These are phyloP conservation scores for Cyberlindnera subsufficiens DNA, from an alignment of 805 yeast species.

Conservation along the genomic window DNA sequence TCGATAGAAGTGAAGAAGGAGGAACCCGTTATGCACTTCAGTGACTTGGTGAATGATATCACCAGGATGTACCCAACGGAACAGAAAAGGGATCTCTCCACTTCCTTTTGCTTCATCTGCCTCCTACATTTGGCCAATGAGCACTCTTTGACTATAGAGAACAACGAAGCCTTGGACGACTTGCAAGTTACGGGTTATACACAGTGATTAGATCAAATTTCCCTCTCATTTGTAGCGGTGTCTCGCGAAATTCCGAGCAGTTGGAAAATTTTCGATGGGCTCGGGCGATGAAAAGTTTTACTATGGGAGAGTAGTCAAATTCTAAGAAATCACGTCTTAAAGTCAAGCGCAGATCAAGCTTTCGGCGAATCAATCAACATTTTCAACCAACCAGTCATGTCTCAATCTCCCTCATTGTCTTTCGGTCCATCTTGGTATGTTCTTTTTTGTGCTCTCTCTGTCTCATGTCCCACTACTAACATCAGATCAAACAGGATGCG, in stretches of 20 bases:
- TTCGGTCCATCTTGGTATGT: conserved; percentile 14
- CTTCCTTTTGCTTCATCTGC: conserved; percentile 82
- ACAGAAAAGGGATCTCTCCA: conserved; percentile 62
- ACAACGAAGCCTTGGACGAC: conserved; percentile 15
- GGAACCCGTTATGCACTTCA: conserved; percentile 25
- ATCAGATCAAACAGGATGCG: conserved; percentile 25
- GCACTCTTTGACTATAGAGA: conserved; percentile 53
- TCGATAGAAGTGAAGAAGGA: conserved; percentile 29
- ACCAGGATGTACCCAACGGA: conserved; percentile 48
- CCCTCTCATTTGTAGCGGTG: too few relatives aligned
- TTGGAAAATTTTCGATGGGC: conserved; percentile 1
- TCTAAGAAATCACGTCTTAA: too few relatives aligned
- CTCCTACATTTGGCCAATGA: conserved; percentile 83
- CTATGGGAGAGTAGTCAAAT: too few relatives aligned
- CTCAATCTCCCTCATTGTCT: conserved; percentile 24
- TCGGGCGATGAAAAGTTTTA: too few relatives aligned
- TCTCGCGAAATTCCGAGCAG: background rate
- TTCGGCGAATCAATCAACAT: background rate
- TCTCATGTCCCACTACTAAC: background rate
- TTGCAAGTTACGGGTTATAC: conserved; percentile 2
- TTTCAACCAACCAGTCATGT: conserved; percentile 14
- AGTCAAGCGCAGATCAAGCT: too few relatives aligned
- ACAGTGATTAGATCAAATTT: too few relatives aligned
- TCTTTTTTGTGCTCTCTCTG: too few relatives aligned
- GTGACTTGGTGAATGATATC: conserved; percentile 44